Percentiles rank a stretch among this genome's conserved stretches.
These are phyloP conservation scores for Wickerhamiella domercqiae DNA, from an alignment of 805 yeast genomes.

Conservation along the genomic window DNA sequence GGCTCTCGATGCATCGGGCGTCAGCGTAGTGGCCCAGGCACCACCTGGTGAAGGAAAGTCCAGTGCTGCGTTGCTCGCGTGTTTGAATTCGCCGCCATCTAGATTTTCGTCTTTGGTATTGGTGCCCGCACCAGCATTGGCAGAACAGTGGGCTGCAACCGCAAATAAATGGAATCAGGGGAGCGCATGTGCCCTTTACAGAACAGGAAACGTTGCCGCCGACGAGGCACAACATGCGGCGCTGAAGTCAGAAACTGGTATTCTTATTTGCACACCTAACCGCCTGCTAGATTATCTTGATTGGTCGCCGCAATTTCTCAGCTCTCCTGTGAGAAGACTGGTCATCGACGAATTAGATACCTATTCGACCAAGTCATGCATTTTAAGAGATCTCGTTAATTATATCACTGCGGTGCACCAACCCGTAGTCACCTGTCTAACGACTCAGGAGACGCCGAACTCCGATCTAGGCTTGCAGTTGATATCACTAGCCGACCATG, in stretches of 20 bases:
- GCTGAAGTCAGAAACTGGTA: conserved; percentile 24
- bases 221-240: conserved; percentile 15
- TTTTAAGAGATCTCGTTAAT: conserved; percentile 12
- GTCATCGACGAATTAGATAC: conserved; percentile 18
- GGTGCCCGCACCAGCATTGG: conserved; percentile 23
- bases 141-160: conserved; percentile 17
- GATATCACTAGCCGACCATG: not conserved
- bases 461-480: not conserved
- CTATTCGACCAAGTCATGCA: conserved; percentile 5
- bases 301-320: conserved; percentile 20
- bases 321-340: conserved; percentile 11
- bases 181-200: conserved; percentile 12
- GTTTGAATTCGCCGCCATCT: conserved; percentile 7
- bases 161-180: conserved; percentile 6
- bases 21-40: conserved; percentile 19
- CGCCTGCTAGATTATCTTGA: conserved; percentile 32
- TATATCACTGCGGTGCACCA: conserved; percentile 2
- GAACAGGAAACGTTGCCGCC: conserved; percentile 14
- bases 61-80: conserved; percentile 17
- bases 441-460: conserved; percentile 1
- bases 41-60: conserved; percentile 24
- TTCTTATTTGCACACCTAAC: conserved; percentile 39
- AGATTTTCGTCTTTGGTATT: conserved; percentile 17
- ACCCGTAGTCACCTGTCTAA: conserved; percentile 3
- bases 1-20: conserved; percentile 16